Percentiles rank a stretch among this genome's conserved stretches.
Conservation (phyloP, 208 protist species). For the Leishmania tarentolae region DNA sequence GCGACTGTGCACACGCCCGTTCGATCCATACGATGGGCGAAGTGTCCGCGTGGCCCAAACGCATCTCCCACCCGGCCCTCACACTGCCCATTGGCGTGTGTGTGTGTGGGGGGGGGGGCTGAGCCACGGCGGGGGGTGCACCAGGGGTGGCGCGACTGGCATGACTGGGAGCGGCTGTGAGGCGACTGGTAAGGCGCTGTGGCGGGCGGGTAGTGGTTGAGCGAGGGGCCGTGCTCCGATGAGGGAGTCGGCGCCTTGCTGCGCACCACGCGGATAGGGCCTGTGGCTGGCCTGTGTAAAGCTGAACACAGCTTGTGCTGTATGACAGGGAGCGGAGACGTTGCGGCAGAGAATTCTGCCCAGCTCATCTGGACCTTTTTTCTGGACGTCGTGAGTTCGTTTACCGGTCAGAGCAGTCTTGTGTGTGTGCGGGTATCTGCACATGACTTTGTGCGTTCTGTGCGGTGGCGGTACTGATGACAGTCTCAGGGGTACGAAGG, state of each 20-base stretch:
- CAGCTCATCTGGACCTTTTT: neutral
- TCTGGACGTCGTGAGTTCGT: neutral
- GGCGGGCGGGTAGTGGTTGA: neutral
- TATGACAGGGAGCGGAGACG: neutral
- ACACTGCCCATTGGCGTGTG: neutral
- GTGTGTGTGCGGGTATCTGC: neutral
- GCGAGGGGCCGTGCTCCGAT: neutral
- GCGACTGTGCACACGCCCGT: neutral
- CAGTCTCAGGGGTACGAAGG: no score
- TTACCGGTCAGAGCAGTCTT: neutral
- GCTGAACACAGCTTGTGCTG: neutral
- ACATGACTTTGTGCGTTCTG: neutral
- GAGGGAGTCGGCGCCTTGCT: neutral
- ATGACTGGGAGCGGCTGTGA: neutral
- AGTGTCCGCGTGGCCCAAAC: neutral
- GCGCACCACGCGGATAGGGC: neutral
- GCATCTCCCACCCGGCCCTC: neutral
- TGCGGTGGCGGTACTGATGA: neutral
- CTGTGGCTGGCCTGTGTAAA: neutral
- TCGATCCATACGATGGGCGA: neutral
- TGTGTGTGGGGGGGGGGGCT: no score
- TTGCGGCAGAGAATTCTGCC: no score
- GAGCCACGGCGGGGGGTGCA: neutral
- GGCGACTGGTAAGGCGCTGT: neutral
- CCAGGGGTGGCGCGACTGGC: neutral